A percentile compares a stretch with the other conserved stretches of the same genome.
Conservation (phyloP, 1,139 yeast species). For the Debaryomycetaceae sp. region DNA sequence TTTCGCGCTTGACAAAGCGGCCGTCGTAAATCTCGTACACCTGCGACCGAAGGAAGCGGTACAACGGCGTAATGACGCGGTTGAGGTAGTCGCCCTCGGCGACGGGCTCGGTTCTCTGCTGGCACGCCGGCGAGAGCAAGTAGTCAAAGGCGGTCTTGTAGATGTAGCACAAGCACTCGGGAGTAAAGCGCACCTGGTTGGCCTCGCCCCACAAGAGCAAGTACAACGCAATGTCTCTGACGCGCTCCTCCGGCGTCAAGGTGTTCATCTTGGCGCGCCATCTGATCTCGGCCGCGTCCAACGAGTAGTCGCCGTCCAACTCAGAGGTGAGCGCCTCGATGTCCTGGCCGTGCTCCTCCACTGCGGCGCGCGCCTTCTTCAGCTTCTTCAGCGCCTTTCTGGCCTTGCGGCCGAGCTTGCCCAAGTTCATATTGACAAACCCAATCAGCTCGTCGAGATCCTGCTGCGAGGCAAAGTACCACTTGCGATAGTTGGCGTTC, state of each 20-base stretch:
- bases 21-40: conserved; percentile 94
- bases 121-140: conserved; percentile 82
- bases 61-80: conserved; percentile 87
- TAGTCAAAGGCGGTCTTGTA: conserved; percentile 92
- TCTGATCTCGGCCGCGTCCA: conserved; percentile 49
- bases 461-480: conserved; percentile 43
- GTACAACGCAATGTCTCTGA: conserved; percentile 85
- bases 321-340: conserved; percentile 62
- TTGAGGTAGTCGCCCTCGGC: conserved; percentile 96
- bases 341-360: conserved; percentile 45
- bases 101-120: conserved; percentile 82
- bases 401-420: conserved; percentile 57
- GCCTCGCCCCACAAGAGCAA: conserved; percentile 98
- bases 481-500: conserved; percentile 39
- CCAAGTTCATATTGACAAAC: conserved; percentile 62
- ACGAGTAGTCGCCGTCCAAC: conserved; percentile 78
- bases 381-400: conserved; percentile 51
- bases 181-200: conserved; percentile 91
- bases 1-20: conserved; percentile 94
- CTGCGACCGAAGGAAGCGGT: conserved; percentile 87
- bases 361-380: conserved; percentile 62
- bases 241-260: conserved; percentile 63
- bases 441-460: conserved; percentile 41
- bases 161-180: conserved; percentile 89
- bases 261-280: conserved; percentile 50